Conservation (phyloP, 73 alveolate species). For the Halteria grandinella region DNA sequence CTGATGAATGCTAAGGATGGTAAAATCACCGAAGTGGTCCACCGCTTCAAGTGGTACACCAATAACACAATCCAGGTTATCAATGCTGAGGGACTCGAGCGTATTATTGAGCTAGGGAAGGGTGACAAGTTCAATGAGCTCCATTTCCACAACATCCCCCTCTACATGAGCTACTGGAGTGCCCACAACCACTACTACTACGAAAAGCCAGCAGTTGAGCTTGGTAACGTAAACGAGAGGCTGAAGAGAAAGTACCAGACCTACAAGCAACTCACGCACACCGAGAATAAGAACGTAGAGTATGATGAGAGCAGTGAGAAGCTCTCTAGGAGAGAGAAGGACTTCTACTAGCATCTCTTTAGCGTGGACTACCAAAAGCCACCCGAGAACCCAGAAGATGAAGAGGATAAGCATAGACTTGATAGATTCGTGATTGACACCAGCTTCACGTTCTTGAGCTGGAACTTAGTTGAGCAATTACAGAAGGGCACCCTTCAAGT, state of each 20-base stretch:
- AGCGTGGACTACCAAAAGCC: conserved; percentile 39
- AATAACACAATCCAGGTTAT: not conserved
- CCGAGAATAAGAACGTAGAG: too few species aligned
- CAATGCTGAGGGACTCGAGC: conserved; percentile 27
- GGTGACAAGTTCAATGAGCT: conserved; percentile 7
- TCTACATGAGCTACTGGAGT: not conserved
- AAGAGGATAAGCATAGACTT: not conserved
- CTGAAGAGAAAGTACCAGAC: conserved; percentile 15
- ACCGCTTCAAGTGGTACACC: conserved; percentile 33
- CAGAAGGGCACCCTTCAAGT: not conserved
- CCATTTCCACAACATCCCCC: too few species aligned
- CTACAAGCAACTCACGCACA: conserved; percentile 1
- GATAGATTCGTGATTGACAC: not conserved
- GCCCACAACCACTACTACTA: not conserved
- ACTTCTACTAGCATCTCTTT: not conserved
- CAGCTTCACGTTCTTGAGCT: conserved; percentile 23
- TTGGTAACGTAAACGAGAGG: conserved; percentile 7
- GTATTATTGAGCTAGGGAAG: conserved; percentile 1
- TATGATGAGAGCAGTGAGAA: too few species aligned
- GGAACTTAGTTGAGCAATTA: conserved; percentile 28
- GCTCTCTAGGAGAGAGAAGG: not conserved
- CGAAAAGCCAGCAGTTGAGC: not conserved
- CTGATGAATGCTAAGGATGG: conserved; percentile 20
- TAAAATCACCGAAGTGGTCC: not conserved
- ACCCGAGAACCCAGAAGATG: too few species aligned